Conservation (phyloP, 306 rosid genomes). For the cucumber (Cucumis sativus) region Cucumber_9930_V3 NC_026661.2:5198501-5199000, state of each 20-base stretch:
- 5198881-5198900: no score
- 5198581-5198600: not conserved
- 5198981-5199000: no score
- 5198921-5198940: no score
- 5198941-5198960: no score
- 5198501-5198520: not conserved
- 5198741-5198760: not conserved
- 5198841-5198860: no score
- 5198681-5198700: not conserved
- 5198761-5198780: not conserved
- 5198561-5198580: not conserved
- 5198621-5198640: not conserved
- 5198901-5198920: no score
- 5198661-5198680: not conserved
- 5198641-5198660: not conserved
- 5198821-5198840: no score
- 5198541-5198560: not conserved
- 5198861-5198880: no score
- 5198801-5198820: no score
- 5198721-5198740: not conserved
- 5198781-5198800: no score
- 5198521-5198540: not conserved
- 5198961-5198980: no score
- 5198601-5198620: not conserved
- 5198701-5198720: not conserved